Conservation (phyloP, 495 filamentous ascomycete species). For the Hypoxylon perforatum region DNA sequence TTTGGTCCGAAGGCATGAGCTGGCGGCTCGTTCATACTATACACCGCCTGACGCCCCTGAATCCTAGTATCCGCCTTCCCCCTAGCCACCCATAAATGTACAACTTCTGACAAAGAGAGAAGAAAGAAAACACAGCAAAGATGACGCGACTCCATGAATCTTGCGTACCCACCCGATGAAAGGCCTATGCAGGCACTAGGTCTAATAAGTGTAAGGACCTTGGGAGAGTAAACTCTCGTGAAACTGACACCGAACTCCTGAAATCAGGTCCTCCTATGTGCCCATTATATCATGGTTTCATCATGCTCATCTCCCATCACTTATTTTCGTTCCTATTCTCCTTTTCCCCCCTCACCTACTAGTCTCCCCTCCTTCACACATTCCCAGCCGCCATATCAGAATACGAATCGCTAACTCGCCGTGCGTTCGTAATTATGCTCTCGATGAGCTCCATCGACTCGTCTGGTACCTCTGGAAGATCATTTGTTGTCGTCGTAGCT, state of each 20-base stretch:
- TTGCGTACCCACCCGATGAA: slow-evolving; percentile 7
- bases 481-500: slow-evolving; percentile 18
- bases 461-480: slow-evolving; percentile 54
- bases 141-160: slow-evolving; percentile 4
- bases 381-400: slow-evolving; percentile 1
- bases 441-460: slow-evolving; percentile 61
- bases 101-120: slow-evolving; percentile 2
- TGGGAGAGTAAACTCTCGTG: slow-evolving; percentile 6
- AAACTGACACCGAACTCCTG: slow-evolving; percentile 37
- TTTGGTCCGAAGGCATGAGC: not conserved
- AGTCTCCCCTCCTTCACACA: not conserved
- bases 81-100: slow-evolving; percentile 18
- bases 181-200: slow-evolving; percentile 29
- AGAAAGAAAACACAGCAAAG: slow-evolving; percentile 1
- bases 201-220: slow-evolving; percentile 21
- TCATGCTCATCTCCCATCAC: slow-evolving; percentile 14
- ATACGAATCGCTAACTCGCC: slow-evolving; percentile 39
- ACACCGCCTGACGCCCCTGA: slow-evolving; percentile 24
- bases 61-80: slow-evolving; percentile 4
- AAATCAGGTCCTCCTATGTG: slow-evolving; percentile 1
- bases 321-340: not conserved
- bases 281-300: slow-evolving; percentile 21
- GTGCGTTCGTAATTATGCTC: slow-evolving; percentile 56
- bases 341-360: not conserved
- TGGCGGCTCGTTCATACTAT: slow-evolving; percentile 25